phyloP scores from a whole-genome alignment of 257 asterid genomes.

The Solanum chilense region DNA sequence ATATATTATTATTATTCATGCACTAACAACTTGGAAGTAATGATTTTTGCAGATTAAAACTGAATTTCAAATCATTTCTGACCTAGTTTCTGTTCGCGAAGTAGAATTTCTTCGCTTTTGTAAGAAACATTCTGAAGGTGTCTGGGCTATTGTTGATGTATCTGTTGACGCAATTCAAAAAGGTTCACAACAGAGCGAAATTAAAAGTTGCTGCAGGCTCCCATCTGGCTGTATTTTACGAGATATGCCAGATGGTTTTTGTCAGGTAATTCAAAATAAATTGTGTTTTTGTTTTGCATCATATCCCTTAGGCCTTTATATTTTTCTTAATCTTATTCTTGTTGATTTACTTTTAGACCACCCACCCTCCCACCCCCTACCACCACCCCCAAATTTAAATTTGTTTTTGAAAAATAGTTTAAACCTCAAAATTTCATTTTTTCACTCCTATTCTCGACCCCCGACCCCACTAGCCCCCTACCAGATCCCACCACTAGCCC shows the following conservation, averaged over 20 bases:
- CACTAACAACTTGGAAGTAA: neutral
- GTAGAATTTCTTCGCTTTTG: slow-evolving; percentile 64
- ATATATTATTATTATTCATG: neutral
- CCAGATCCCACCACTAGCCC: too few relatives aligned
- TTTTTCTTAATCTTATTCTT: neutral
- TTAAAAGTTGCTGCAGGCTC: slow-evolving; percentile 48
- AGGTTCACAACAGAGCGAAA: slow-evolving; percentile 11
- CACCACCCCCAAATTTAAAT: too few relatives aligned
- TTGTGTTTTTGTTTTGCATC: neutral
- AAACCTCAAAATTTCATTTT: too few relatives aligned
- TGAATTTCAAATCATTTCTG: slow-evolving; percentile 65
- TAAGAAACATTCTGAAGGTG: slow-evolving; percentile 54
- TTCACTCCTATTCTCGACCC: too few relatives aligned
- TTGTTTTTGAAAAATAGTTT: too few relatives aligned
- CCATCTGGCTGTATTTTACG: slow-evolving; percentile 78
- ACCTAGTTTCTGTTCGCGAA: slow-evolving; percentile 45
- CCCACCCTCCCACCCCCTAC: too few relatives aligned
- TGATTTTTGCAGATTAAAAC: slow-evolving; percentile 46
- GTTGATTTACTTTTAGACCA: neutral
- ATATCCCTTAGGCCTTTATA: neutral
- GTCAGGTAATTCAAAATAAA: slow-evolving; percentile 32
- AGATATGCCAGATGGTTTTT: slow-evolving; percentile 52
- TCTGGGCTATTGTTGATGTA: slow-evolving; percentile 78
- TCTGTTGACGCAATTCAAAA: slow-evolving; percentile 40
- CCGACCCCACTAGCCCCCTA: too few relatives aligned